Conservation (phyloP, 106 monocot species). For the Iris macrosiphon region DNA sequence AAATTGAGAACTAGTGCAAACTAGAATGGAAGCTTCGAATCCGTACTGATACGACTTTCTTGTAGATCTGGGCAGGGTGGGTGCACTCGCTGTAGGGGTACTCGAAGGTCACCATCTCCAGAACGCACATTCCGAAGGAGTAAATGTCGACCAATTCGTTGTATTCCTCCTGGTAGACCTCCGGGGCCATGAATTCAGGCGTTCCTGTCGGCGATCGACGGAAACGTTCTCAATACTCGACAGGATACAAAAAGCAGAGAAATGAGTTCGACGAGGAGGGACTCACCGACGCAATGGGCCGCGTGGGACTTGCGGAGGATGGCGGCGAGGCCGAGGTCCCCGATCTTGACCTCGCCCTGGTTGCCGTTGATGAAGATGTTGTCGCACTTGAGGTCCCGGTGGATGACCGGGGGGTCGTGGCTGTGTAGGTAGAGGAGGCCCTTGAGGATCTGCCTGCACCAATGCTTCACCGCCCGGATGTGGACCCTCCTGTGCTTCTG, state of each 20-base stretch:
- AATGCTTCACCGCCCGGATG: constrained; percentile 88
- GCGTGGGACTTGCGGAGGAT: constrained; percentile 86
- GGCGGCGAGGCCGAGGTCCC: constrained; percentile 93
- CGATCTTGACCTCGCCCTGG: constrained; percentile 95
- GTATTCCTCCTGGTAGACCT: constrained; percentile 93
- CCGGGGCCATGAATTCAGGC: constrained; percentile 97
- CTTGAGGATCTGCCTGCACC: constrained; percentile 90
- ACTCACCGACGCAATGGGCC: constrained; percentile 76
- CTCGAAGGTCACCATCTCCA: constrained; percentile 94
- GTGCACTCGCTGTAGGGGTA: constrained; percentile 95
- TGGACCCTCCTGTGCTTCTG: constrained; percentile 75
- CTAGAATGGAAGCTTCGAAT: neutral
- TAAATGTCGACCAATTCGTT: constrained; percentile 93
- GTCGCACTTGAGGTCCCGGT: constrained; percentile 95
- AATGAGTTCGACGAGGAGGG: neutral
- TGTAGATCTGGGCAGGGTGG: constrained; percentile 91
- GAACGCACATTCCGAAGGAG: constrained; percentile 93
- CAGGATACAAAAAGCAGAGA: neutral
- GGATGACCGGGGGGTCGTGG: constrained; percentile 91
- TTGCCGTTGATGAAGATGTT: constrained; percentile 99
- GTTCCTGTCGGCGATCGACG: constrained; percentile 39
- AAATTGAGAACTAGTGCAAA: neutral
- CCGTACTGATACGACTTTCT: constrained; percentile 83
- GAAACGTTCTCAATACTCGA: neutral
- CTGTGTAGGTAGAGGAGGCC: constrained; percentile 87